phyloP scores from a whole-genome alignment of 2,329 filamentous ascomycete species.

The Talaromyces sp. region DNA sequence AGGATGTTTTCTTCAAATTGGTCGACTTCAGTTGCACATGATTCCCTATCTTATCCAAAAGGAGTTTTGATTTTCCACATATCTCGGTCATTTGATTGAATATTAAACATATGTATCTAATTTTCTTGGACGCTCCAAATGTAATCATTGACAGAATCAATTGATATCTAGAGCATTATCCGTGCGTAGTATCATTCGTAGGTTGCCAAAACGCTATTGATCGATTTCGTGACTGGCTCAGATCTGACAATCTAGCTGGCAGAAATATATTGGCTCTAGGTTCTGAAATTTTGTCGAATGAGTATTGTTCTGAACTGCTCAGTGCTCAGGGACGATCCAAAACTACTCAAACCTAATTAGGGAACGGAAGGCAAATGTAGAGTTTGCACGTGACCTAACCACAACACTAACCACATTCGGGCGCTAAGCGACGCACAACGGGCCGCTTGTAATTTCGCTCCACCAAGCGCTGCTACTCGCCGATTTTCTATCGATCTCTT shows the following conservation, averaged over 20 bases:
- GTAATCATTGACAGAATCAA: neutral
- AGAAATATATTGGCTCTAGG: no score
- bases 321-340: no score
- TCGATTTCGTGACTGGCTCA: no score
- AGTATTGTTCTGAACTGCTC: no score
- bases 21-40: neutral
- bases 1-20: neutral
- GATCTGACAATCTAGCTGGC: no score
- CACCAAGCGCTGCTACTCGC: constrained; percentile 23
- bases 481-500: constrained; percentile 32
- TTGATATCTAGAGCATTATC: neutral
- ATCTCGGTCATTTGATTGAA: neutral
- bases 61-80: neutral
- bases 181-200: no score
- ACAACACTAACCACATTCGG: constrained; percentile 31
- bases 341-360: no score
- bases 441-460: constrained; percentile 35
- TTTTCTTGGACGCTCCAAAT: neutral
- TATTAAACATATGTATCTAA: neutral
- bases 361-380: neutral
- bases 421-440: constrained; percentile 42
- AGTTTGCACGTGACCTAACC: constrained; percentile 23
- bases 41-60: neutral
- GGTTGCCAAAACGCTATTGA: no score
- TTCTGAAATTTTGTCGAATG: no score